Evolutionary conservation across 768 basidiomycete species (phyloP).

Genomic region (Cystoderma amianthinum): DNA sequence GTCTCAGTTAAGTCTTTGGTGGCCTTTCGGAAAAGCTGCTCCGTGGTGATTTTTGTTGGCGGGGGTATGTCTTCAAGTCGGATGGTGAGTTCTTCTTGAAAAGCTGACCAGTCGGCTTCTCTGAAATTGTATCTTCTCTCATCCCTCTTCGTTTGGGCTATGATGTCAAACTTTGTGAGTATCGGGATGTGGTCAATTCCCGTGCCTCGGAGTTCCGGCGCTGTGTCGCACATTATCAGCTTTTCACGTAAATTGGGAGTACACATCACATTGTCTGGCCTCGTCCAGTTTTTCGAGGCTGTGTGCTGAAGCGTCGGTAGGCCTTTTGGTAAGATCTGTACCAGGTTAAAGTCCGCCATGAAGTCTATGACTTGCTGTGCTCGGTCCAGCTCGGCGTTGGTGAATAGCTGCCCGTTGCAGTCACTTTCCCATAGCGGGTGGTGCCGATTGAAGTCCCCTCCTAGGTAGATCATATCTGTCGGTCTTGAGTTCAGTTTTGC

Average conservation of each 20-base stretch:
- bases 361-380: constrained; percentile 19
- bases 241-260: constrained; percentile 8
- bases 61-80: not conserved
- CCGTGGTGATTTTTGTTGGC: not conserved
- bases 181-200: constrained; percentile 36
- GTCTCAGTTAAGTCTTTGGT: not conserved
- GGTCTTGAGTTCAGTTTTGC: no score
- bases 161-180: constrained; percentile 16
- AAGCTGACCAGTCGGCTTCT: not conserved
- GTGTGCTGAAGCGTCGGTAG: constrained; percentile 23
- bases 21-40: not conserved
- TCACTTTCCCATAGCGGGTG: constrained; percentile 30
- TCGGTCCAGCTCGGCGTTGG: constrained; percentile 8
- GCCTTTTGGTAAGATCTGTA: constrained; percentile 22
- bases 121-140: not conserved
- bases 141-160: not conserved
- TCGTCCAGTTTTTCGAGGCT: constrained; percentile 21
- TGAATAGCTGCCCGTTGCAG: constrained; percentile 25
- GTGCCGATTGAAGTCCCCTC: constrained; percentile 36
- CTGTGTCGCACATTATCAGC: constrained; percentile 25
- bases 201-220: constrained; percentile 6
- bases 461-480: no score
- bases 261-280: constrained; percentile 40
- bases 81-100: not conserved
- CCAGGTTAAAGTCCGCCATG: constrained; percentile 16